phyloP scores from a whole-genome alignment of 345 rosid species.

The Dovyalis caffra region DNA sequence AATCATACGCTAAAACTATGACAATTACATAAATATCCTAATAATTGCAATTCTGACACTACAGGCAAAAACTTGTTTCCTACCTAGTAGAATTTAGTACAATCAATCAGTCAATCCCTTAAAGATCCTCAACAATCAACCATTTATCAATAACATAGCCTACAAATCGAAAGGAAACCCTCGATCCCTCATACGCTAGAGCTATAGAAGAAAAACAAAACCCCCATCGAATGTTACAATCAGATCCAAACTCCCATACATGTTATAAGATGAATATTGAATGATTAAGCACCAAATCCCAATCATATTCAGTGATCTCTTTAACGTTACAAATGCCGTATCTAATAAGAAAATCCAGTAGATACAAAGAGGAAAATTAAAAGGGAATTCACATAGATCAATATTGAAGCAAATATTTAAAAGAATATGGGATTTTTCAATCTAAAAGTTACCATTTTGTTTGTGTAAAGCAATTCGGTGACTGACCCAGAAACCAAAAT shows the following conservation, averaged over 20 bases:
- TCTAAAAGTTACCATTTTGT: neutral
- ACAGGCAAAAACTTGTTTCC: neutral
- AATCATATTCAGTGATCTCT: neutral
- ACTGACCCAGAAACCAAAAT: neutral
- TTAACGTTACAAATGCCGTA: neutral
- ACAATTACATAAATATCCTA: neutral
- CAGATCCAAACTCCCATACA: neutral
- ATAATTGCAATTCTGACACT: neutral
- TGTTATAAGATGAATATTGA: neutral
- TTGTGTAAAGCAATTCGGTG: neutral
- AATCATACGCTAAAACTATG: neutral
- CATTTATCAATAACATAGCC: neutral
- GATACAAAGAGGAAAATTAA: neutral
- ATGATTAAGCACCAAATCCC: neutral
- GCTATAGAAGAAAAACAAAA: neutral
- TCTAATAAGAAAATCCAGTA: neutral
- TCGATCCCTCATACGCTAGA: neutral
- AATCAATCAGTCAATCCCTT: neutral
- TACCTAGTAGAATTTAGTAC: neutral
- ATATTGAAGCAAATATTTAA: neutral
- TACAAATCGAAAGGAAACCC: neutral
- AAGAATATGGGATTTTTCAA: neutral
- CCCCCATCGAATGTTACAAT: neutral
- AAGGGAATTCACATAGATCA: neutral
- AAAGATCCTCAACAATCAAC: neutral